These are phyloP conservation scores for Fonsecaea pugnacius DNA, from an alignment of 2,329 filamentous ascomycete species.

Conservation along the genomic window DNA sequence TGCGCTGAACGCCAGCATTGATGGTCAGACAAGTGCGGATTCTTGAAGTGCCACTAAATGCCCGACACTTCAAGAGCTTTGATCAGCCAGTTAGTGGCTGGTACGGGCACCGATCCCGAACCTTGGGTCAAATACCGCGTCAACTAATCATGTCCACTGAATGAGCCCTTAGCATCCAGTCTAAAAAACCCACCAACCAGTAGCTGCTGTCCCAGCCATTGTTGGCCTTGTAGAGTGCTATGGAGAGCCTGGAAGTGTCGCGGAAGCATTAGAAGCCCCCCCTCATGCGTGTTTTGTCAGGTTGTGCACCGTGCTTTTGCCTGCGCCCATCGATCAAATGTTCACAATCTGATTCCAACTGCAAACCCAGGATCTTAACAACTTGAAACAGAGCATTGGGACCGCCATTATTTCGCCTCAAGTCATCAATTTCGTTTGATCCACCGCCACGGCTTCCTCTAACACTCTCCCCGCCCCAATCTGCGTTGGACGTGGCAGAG, in stretches of 20 bases:
- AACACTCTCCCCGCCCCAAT: slow-evolving; percentile 18
- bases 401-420: slow-evolving; percentile 14
- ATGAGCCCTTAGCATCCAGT: slow-evolving; percentile 2
- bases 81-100: neutral
- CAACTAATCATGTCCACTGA: slow-evolving; percentile 6
- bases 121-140: slow-evolving; percentile 3
- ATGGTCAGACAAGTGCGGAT: neutral
- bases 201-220: neutral
- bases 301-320: slow-evolving; percentile 16
- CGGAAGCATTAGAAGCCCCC: slow-evolving; percentile 8
- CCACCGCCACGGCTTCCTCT: neutral
- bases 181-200: neutral
- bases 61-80: neutral
- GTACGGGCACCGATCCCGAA: slow-evolving; percentile 8
- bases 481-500: slow-evolving; percentile 18
- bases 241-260: slow-evolving; percentile 12
- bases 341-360: slow-evolving; percentile 7
- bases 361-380: neutral
- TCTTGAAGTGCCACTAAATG: neutral
- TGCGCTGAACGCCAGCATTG: neutral
- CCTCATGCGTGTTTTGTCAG: slow-evolving; percentile 24
- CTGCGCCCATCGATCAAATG: slow-evolving; percentile 19
- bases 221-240: slow-evolving; percentile 1
- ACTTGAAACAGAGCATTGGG: slow-evolving; percentile 25
- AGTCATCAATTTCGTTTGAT: slow-evolving; percentile 22